Base-by-base conservation (phyloP, 352 stramenopile genomes). In the Elongisporangium anandrum region DNA sequence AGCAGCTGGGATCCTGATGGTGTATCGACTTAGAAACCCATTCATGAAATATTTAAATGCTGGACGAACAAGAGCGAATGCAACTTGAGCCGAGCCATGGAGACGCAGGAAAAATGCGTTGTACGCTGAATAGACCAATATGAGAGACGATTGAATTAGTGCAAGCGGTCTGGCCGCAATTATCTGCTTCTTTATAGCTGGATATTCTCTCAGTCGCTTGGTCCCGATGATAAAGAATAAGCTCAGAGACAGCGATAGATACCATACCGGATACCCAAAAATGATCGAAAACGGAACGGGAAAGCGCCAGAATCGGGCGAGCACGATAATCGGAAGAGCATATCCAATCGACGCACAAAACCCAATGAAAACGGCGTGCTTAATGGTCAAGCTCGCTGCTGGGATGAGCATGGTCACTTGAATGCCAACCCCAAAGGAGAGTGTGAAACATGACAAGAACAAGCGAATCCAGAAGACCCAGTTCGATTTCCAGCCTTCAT, bases 371-470 rank as follows among this genome's bases (percentile, higher is more conserved):
- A 62, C 6, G 17, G 47, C 39, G 49, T 62, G 48, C 20, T 48
- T 62, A 3, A 12, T 52, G 0, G 49, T 62, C 20, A 66, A 19
- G 16, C 50, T 10, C 3, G 61, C 23, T 22, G 57, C 60, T n/a
- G 60, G 60, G 10, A 75, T 61, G 64, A 65, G 73, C 15, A 63
- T 61, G 9, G 9, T 2, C 56, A 73, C 69, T 0, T 75, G 64
- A 2, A 56, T n/a, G 45, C 66, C 66, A 0, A 41, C 64, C 5
- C 59, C 57, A 22, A 64, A 51, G 8, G 69, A 34, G 2, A 72
- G 21, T 16, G 72, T 8, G 5, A 41, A 9, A 41, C 5, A 15
- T 13, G 29, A 41, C 9, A 41, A 8, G 9, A 15, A 41, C 5
- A 41, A 9, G 9, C 29, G 29, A 41, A 41, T 15, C 29, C 29